Conservation (phyloP, 2,329 filamentous ascomycete genomes). For the Penicillium brevicompactum region DNA sequence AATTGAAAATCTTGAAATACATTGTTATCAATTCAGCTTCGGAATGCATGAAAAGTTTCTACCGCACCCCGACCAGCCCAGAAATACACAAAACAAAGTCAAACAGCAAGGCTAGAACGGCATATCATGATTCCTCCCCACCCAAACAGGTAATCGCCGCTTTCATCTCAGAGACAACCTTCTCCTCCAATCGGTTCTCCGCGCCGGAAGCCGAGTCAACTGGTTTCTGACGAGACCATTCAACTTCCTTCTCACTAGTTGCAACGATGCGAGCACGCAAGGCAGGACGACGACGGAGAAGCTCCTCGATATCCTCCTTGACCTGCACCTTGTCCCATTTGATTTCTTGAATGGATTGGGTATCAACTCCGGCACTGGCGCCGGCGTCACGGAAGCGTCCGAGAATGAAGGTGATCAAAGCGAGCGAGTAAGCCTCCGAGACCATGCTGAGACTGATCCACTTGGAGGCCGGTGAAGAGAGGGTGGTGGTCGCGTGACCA, state of each 20-base stretch:
- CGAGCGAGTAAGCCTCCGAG: conserved; percentile 76
- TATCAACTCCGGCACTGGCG: conserved; percentile 60
- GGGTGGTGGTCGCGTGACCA: conserved; percentile 50
- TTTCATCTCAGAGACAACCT: conserved; percentile 70
- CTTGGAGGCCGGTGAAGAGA: conserved; percentile 50
- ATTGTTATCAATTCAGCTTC: conserved; percentile 3
- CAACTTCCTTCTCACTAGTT: conserved; percentile 70
- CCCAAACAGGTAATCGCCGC: conserved; percentile 51
- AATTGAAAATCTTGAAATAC: not conserved
- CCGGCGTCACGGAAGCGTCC: conserved; percentile 65
- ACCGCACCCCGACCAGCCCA: conserved; percentile 19
- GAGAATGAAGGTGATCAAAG: conserved; percentile 74
- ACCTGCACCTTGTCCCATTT: conserved; percentile 73
- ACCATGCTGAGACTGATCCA: conserved; percentile 73
- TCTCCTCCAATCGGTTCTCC: conserved; percentile 73
- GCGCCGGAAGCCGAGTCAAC: conserved; percentile 45
- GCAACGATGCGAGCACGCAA: conserved; percentile 74
- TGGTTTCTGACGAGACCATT: conserved; percentile 54
- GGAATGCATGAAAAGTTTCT: conserved; percentile 12
- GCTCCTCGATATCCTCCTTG: conserved; percentile 81
- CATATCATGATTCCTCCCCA: conserved; percentile 36
- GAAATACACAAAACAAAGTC: conserved; percentile 7
- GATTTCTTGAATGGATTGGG: conserved; percentile 68
- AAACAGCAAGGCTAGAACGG: conserved; percentile 16
- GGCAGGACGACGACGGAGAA: conserved; percentile 69